A percentile compares a stretch with the other conserved stretches of the same genome.
Conservation (phyloP, 345 rosid species). For the Anastatica hierochuntica region DNA sequence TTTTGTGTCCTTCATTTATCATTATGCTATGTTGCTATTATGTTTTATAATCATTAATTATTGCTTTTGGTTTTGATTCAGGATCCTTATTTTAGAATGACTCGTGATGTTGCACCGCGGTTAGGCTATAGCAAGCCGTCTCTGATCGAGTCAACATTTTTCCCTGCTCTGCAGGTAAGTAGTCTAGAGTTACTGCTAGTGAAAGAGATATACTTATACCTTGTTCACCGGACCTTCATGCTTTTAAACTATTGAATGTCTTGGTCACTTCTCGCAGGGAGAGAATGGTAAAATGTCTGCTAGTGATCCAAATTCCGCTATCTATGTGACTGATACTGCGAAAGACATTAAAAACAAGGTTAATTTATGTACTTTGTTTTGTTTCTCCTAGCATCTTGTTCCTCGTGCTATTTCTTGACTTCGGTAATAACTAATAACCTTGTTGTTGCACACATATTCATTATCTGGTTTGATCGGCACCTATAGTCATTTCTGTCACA, state of each 20-base stretch:
- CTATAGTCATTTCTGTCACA: background rate
- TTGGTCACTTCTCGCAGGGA: constrained; percentile 43
- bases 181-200: background rate
- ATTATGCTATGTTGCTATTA: background rate
- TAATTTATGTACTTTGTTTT: background rate
- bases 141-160: constrained; percentile 72
- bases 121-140: constrained; percentile 92
- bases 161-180: constrained; percentile 74
- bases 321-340: constrained; percentile 80
- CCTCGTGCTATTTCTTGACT: background rate
- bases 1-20: background rate
- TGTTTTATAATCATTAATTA: background rate
- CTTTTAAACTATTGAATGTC: background rate
- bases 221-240: background rate
- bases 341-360: constrained; percentile 82
- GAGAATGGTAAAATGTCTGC: constrained; percentile 97
- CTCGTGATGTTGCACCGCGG: constrained; percentile 95
- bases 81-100: constrained; percentile 99
- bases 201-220: background rate
- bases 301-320: constrained; percentile 91
- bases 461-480: background rate
- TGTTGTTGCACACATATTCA: background rate
- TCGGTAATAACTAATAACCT: background rate
- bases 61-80: constrained; percentile 26
- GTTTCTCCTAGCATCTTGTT: background rate